Evolutionary conservation across 1,139 yeast species (phyloP).

Genomic region (Kodamaea alishanica): DNA sequence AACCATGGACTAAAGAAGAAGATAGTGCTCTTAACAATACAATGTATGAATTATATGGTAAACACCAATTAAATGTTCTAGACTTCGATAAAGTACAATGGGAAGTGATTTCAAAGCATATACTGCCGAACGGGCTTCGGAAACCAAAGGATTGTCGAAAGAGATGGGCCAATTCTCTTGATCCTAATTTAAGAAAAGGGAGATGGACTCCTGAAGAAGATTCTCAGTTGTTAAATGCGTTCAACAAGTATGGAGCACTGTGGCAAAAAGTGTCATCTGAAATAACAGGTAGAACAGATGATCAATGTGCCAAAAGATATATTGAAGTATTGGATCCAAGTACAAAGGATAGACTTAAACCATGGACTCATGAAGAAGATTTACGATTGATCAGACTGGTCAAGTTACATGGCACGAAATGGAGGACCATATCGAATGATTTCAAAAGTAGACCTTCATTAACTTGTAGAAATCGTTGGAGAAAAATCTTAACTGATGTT

Average conservation of each 20-base stretch:
- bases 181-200: conserved; percentile 79
- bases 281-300: conserved; percentile 85
- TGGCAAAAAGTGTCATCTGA: conserved; percentile 83
- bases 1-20: conserved; percentile 68
- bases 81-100: conserved; percentile 51
- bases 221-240: conserved; percentile 58
- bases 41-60: conserved; percentile 29
- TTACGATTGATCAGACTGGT: conserved; percentile 61
- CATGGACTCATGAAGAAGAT: conserved; percentile 83
- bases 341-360: conserved; percentile 70
- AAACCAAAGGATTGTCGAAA: conserved; percentile 70
- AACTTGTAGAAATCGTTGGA: conserved; percentile 90
- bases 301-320: conserved; percentile 90
- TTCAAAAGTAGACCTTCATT: conserved; percentile 81
- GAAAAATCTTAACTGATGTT: conserved; percentile 75
- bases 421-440: conserved; percentile 76
- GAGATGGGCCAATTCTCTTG: conserved; percentile 76
- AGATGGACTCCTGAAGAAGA: conserved; percentile 91
- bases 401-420: conserved; percentile 76
- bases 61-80: conserved; percentile 19
- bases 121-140: conserved; percentile 35
- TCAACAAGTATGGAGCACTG: conserved; percentile 64
- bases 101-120: conserved; percentile 57
- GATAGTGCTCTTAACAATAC: conserved; percentile 45
- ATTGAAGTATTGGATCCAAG: conserved; percentile 84